These are phyloP conservation scores for Stereocaulon alpinum DNA, from an alignment of 495 filamentous ascomycete species.

Conservation along the genomic window DNA sequence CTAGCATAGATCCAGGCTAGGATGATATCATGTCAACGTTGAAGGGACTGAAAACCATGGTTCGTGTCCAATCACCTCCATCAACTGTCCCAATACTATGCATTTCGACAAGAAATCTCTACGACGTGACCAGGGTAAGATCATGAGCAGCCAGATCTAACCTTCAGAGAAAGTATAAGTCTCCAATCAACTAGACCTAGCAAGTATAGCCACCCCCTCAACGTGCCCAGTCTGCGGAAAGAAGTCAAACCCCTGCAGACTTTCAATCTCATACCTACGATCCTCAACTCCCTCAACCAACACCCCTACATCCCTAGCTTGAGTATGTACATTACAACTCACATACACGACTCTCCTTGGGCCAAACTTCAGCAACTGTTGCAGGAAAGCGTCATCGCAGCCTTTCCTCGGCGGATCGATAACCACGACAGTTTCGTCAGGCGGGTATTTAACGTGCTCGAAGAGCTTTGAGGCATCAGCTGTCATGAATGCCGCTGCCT, in stretches of 20 bases:
- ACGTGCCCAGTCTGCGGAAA: slow-evolving; percentile 98
- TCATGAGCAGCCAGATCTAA: background rate
- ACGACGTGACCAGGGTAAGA: no score
- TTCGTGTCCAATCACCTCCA: no score
- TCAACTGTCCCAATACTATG: no score
- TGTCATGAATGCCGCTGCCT: slow-evolving; percentile 65
- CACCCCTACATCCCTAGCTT: slow-evolving; percentile 82
- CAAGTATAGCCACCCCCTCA: slow-evolving; percentile 78
- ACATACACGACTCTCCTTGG: slow-evolving; percentile 83
- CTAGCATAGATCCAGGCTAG: background rate
- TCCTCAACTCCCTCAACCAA: slow-evolving; percentile 52
- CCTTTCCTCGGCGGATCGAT: slow-evolving; percentile 94
- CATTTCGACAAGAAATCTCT: no score
- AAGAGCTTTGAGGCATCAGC: slow-evolving; percentile 81
- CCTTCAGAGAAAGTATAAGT: no score
- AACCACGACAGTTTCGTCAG: slow-evolving; percentile 76
- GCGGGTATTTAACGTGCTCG: slow-evolving; percentile 53
- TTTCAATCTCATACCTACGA: slow-evolving; percentile 77
- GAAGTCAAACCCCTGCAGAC: slow-evolving; percentile 88
- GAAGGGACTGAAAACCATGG: no score
- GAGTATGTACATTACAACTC: slow-evolving; percentile 94
- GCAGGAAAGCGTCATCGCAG: slow-evolving; percentile 74
- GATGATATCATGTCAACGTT: background rate
- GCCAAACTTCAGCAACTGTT: slow-evolving; percentile 64
- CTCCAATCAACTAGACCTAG: background rate